Evolutionary conservation across 73 alveolate species (phyloP).

Genomic region (Paramecium octaurelia): DNA sequence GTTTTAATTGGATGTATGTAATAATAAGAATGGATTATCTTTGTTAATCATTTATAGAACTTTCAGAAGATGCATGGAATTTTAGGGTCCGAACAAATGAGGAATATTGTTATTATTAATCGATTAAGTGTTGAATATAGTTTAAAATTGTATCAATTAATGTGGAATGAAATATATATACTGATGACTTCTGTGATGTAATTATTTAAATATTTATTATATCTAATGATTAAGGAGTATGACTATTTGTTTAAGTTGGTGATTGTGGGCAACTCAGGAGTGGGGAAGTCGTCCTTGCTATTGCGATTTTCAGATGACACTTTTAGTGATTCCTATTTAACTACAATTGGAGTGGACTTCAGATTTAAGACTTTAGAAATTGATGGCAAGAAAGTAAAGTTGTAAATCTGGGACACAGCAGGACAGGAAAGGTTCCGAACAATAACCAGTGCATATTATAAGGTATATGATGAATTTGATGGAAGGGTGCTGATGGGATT

Average conservation of each 20-base stretch:
- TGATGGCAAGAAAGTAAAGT: conserved; percentile 70
- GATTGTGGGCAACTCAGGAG: conserved; percentile 74
- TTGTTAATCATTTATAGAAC: too few relatives aligned
- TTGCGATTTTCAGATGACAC: conserved; percentile 76
- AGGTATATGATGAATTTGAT: background rate
- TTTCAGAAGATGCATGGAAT: too few relatives aligned
- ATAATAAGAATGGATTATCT: too few relatives aligned
- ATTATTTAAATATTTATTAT: background rate
- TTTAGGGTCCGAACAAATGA: too few relatives aligned
- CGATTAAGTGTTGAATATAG: background rate
- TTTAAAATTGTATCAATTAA: background rate
- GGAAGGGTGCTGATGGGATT: conserved; percentile 76
- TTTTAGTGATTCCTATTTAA: conserved; percentile 67
- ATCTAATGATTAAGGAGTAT: conserved; percentile 58
- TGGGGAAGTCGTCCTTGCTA: conserved; percentile 71
- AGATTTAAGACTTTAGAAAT: conserved; percentile 71
- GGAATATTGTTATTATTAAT: too few relatives aligned
- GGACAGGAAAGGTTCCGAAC: conserved; percentile 79
- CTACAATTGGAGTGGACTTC: conserved; percentile 79
- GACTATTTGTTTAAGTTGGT: conserved; percentile 71
- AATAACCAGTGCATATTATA: conserved; percentile 72
- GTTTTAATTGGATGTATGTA: too few relatives aligned
- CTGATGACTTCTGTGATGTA: conserved; percentile 16
- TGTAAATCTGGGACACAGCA: conserved; percentile 81
- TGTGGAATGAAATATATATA: background rate